Percentiles rank a stretch among this genome's conserved stretches.
Conservation (phyloP, 2,329 filamentous ascomycete genomes). For the Aureobasidium sp. region DNA sequence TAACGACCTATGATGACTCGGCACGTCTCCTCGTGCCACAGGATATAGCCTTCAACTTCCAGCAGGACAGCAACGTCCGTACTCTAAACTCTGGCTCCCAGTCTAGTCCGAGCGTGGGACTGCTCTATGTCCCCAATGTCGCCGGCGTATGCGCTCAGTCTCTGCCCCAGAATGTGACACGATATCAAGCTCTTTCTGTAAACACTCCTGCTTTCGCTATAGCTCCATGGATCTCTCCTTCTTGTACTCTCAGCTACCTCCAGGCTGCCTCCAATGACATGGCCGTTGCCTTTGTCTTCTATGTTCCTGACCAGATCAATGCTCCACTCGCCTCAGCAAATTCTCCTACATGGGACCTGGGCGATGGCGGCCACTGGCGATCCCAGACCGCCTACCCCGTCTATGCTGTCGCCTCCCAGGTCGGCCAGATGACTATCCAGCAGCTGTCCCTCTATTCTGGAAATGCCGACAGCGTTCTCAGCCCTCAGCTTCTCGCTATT, state of each 20-base stretch:
- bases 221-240: conserved; percentile 73
- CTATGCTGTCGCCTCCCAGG: conserved; percentile 67
- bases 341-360: conserved; percentile 62
- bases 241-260: conserved; percentile 70
- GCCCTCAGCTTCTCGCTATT: conserved; percentile 25
- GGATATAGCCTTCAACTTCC: neutral
- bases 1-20: neutral
- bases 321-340: conserved; percentile 60
- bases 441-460: conserved; percentile 72
- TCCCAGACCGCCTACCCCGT: conserved; percentile 66
- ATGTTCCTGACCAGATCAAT: conserved; percentile 37
- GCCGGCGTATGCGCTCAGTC: conserved; percentile 55
- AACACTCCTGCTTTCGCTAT: conserved; percentile 73
- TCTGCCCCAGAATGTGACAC: conserved; percentile 69
- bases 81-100: conserved; percentile 67
- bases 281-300: conserved; percentile 54
- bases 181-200: conserved; percentile 56
- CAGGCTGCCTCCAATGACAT: conserved; percentile 53
- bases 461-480: conserved; percentile 50
- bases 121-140: conserved; percentile 79
- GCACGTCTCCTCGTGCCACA: neutral
- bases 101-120: conserved; percentile 57
- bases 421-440: conserved; percentile 62
- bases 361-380: conserved; percentile 67
- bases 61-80: conserved; percentile 51